These are phyloP conservation scores for Lagenidium sp. DNA, from an alignment of 352 stramenopile species.

Conservation along the genomic window DNA sequence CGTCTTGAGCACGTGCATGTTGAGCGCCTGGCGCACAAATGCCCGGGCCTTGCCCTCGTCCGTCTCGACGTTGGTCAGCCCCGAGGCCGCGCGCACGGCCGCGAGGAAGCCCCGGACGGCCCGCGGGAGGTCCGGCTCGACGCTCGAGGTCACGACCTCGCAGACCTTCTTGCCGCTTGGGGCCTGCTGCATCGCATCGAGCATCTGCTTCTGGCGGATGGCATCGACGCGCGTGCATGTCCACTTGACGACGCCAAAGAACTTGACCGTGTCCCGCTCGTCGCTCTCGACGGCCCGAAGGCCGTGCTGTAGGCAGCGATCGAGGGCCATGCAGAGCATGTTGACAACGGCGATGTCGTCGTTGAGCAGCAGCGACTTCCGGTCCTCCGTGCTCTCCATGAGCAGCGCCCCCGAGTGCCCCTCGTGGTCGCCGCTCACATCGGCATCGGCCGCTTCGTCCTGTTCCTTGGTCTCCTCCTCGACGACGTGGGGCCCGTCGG, in stretches of 20 bases:
- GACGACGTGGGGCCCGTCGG: background rate
- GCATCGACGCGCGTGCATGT: slow-evolving; percentile 72
- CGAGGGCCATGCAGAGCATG: slow-evolving; percentile 57
- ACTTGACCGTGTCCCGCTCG: slow-evolving; percentile 62
- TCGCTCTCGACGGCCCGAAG: slow-evolving; percentile 51
- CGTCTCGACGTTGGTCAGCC: slow-evolving; percentile 51
- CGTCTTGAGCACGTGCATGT: slow-evolving; percentile 67
- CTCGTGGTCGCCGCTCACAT: slow-evolving; percentile 8
- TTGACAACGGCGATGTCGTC: slow-evolving; percentile 64
- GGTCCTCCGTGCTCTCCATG: slow-evolving; percentile 73
- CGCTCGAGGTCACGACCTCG: slow-evolving; percentile 60
- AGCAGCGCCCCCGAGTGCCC: slow-evolving; percentile 9
- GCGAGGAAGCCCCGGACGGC: slow-evolving; percentile 59
- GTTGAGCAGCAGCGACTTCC: slow-evolving; percentile 53
- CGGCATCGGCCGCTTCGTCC: slow-evolving; percentile 3
- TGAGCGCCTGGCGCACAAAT: slow-evolving; percentile 74
- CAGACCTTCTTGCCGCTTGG: slow-evolving; percentile 23
- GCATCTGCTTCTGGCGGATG: slow-evolving; percentile 55
- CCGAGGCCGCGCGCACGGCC: slow-evolving; percentile 40
- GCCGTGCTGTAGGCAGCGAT: slow-evolving; percentile 60
- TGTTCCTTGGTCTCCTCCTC: slow-evolving; percentile 1
- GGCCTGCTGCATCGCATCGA: slow-evolving; percentile 54
- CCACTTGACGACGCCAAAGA: slow-evolving; percentile 83
- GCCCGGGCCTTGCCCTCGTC: slow-evolving; percentile 74
- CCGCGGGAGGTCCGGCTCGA: slow-evolving; percentile 61